Evolutionary conservation across 495 filamentous ascomycete species (phyloP).

Genomic region (Penicillium daleae): DNA sequence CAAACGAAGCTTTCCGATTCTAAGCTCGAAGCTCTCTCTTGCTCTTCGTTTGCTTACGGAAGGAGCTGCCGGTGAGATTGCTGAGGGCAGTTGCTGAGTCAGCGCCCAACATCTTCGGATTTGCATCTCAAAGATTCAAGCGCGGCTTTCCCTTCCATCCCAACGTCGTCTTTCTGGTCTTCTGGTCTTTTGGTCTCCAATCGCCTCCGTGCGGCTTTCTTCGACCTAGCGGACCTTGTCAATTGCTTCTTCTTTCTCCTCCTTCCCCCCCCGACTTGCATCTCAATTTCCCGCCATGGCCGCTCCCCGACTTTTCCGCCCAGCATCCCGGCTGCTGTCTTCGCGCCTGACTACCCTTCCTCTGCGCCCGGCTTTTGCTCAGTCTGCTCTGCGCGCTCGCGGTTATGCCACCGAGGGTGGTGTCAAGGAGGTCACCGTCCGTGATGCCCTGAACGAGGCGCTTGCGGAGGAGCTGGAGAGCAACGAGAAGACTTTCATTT

Average conservation of each 20-base stretch:
- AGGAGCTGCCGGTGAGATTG: constrained; percentile 46
- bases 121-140: constrained; percentile 36
- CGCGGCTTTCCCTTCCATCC: constrained; percentile 24
- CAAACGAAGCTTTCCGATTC: neutral
- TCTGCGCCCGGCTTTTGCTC: constrained; percentile 57
- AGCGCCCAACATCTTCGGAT: constrained; percentile 47
- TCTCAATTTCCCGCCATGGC: constrained; percentile 53
- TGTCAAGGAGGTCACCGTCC: constrained; percentile 89
- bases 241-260: constrained; percentile 31
- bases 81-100: constrained; percentile 34
- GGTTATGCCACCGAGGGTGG: constrained; percentile 61
- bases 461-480: constrained; percentile 94
- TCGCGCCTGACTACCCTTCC: constrained; percentile 58
- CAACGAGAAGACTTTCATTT: constrained; percentile 91
- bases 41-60: constrained; percentile 29
- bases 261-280: neutral
- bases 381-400: constrained; percentile 48
- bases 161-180: constrained; percentile 24
- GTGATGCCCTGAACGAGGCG: constrained; percentile 96
- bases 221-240: constrained; percentile 36
- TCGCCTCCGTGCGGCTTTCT: constrained; percentile 32
- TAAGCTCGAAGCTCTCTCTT: constrained; percentile 4
- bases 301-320: constrained; percentile 77
- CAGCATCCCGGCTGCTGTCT: constrained; percentile 74
- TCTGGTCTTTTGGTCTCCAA: constrained; percentile 28